Percentiles rank a stretch among this genome's conserved stretches.
These are phyloP conservation scores for Colletotrichum limetticola DNA, from an alignment of 2,329 filamentous ascomycete species.

Conservation along the genomic window DNA sequence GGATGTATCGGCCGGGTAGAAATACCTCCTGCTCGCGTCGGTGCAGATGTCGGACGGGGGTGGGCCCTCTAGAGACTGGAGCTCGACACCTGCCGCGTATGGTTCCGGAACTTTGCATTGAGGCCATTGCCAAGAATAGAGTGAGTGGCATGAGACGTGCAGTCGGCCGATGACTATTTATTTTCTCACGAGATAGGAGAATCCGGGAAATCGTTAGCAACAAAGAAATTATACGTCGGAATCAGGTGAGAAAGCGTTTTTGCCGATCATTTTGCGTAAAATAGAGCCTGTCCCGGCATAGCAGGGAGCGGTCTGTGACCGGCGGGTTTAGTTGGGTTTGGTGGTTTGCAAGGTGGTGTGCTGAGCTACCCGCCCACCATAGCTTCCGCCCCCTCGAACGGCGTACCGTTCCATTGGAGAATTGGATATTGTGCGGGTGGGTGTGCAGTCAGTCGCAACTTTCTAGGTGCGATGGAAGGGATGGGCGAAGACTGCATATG, in stretches of 20 bases:
- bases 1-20: constrained; percentile 16
- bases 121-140: constrained; percentile 21
- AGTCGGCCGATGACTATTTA: constrained; percentile 15
- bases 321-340: constrained; percentile 4
- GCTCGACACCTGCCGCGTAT: constrained; percentile 7
- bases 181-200: neutral
- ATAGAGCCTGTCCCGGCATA: neutral
- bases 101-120: neutral
- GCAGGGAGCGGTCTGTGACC: constrained; percentile 7
- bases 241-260: neutral
- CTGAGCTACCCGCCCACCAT: constrained; percentile 9
- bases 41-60: constrained; percentile 2
- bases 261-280: neutral
- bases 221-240: neutral
- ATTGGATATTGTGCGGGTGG: constrained; percentile 19
- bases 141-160: constrained; percentile 18
- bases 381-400: constrained; percentile 23
- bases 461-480: constrained; percentile 13
- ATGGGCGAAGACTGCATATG: neutral
- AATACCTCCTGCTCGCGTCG: constrained; percentile 15
- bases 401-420: constrained; percentile 26
- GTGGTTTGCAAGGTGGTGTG: constrained; percentile 8
- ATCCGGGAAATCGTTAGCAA: neutral
- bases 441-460: constrained; percentile 8
- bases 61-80: neutral